A percentile compares a stretch with the other conserved stretches of the same genome.
phyloP scores from a whole-genome alignment of 768 basidiomycete genomes.

The Floccularia luteovirens region DNA sequence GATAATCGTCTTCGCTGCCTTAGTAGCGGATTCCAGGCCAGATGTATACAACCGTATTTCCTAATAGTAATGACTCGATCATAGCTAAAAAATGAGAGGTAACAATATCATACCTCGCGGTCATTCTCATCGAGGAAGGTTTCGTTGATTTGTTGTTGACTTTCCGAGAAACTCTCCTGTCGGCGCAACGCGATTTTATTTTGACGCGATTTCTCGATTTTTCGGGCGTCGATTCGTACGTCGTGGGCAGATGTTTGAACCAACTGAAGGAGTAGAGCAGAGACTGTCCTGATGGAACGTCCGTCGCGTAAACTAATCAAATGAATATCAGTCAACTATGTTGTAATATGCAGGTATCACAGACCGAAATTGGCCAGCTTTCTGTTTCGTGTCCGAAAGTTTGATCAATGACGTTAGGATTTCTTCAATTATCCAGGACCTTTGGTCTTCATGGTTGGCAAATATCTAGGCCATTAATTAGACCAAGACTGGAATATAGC shows the following conservation, averaged over 20 bases:
- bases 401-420: constrained; percentile 87
- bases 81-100: neutral
- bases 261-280: constrained; percentile 90
- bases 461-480: constrained; percentile 56
- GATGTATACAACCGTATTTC: constrained; percentile 66
- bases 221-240: constrained; percentile 62
- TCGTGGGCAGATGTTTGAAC: constrained; percentile 93
- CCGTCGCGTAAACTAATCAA: constrained; percentile 74
- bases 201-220: constrained; percentile 54
- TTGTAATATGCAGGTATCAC: constrained; percentile 12
- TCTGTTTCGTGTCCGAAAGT: constrained; percentile 83
- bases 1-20: constrained; percentile 80
- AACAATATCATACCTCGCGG: constrained; percentile 35
- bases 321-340: constrained; percentile 1
- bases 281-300: constrained; percentile 86
- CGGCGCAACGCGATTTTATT: constrained; percentile 52
- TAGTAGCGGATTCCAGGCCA: constrained; percentile 75
- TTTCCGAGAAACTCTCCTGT: constrained; percentile 55
- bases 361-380: constrained; percentile 83
- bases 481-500: constrained; percentile 1
- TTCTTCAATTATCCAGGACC: constrained; percentile 98
- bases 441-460: constrained; percentile 82
- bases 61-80: constrained; percentile 22
- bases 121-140: constrained; percentile 64
- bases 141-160: constrained; percentile 26